phyloP scores from a whole-genome alignment of 352 stramenopile genomes.

The Stramenopiles sp. region DNA sequence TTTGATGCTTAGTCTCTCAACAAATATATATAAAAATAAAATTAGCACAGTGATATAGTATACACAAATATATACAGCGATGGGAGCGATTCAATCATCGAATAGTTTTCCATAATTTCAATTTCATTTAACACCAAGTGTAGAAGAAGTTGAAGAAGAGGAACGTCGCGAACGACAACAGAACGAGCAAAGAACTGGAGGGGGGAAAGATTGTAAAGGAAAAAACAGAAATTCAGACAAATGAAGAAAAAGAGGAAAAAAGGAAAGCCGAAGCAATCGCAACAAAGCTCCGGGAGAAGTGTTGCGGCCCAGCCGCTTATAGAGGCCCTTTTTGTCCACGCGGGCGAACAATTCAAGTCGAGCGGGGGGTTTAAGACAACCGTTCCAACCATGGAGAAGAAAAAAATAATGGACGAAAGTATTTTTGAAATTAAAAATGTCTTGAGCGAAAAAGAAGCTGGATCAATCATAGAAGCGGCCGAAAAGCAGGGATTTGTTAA shows the following conservation, averaged over 20 bases:
- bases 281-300: too few species aligned
- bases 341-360: too few species aligned
- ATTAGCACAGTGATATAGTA: too few species aligned
- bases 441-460: not conserved
- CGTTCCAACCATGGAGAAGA: not conserved
- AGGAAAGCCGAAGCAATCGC: too few species aligned
- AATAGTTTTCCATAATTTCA: constrained; percentile 10
- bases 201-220: constrained; percentile 3
- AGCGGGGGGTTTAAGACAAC: too few species aligned
- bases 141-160: constrained; percentile 10
- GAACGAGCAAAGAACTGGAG: constrained; percentile 7
- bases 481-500: not conserved
- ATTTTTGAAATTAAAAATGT: constrained; percentile 2
- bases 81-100: constrained; percentile 10
- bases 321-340: too few species aligned
- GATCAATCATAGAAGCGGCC: not conserved
- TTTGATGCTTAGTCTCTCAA: too few species aligned
- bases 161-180: constrained; percentile 8
- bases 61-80: constrained; percentile 10
- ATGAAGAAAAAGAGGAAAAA: not conserved
- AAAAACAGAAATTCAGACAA: constrained; percentile 10
- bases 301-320: too few species aligned
- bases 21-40: too few species aligned
- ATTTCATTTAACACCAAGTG: constrained; percentile 10
- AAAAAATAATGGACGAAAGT: not conserved